phyloP scores from a whole-genome alignment of 2,329 filamentous ascomycete genomes.

The Pezicula radicicola region DNA sequence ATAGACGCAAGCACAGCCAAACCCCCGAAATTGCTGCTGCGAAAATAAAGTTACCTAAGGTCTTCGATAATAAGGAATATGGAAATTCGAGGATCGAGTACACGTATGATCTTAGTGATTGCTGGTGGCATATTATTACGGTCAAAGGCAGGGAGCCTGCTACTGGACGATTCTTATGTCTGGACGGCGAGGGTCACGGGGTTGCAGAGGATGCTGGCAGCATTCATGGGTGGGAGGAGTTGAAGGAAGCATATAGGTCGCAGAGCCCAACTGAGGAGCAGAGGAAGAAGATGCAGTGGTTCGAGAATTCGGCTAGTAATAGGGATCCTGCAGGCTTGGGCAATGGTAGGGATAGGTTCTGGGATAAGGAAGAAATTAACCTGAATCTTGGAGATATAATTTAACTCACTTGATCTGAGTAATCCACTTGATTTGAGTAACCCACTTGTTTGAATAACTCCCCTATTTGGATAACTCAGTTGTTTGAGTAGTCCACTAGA shows the following conservation, averaged over 20 bases:
- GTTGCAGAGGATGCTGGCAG: slow-evolving; percentile 30
- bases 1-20: neutral
- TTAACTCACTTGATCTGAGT: too few relatives aligned
- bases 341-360: slow-evolving; percentile 16
- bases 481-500: too few relatives aligned
- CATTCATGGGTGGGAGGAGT: slow-evolving; percentile 23
- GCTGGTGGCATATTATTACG: slow-evolving; percentile 24
- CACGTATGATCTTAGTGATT: slow-evolving; percentile 24
- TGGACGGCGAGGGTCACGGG: slow-evolving; percentile 25
- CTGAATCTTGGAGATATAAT: too few relatives aligned
- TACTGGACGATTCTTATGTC: slow-evolving; percentile 17
- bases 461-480: too few relatives aligned
- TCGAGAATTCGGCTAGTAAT: slow-evolving; percentile 22
- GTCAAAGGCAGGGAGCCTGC: slow-evolving; percentile 12
- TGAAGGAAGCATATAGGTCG: slow-evolving; percentile 29
- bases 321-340: slow-evolving; percentile 20
- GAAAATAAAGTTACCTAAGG: slow-evolving; percentile 1
- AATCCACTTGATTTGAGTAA: too few relatives aligned
- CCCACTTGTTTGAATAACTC: too few relatives aligned
- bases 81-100: slow-evolving; percentile 12
- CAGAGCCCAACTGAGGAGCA: slow-evolving; percentile 19
- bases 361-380: slow-evolving; percentile 10
- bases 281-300: slow-evolving; percentile 25
- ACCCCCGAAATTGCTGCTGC: neutral
- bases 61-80: slow-evolving; percentile 1